Base-by-base conservation (phyloP, 106 monocot genomes). In the Platanthera guangdongensis region DNA sequence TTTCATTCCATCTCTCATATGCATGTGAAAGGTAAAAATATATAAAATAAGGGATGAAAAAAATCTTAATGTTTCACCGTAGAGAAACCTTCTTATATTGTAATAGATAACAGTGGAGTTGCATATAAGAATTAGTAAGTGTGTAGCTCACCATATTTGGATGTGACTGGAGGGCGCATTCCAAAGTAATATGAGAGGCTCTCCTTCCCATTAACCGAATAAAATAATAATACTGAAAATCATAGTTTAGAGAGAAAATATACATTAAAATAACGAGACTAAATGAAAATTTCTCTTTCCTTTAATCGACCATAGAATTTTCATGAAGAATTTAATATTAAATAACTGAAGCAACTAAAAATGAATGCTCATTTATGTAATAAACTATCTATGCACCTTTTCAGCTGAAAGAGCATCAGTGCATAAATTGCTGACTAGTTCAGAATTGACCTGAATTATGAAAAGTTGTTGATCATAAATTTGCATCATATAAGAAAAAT, bases 181-280 rank as follows among this genome's bases (percentile, higher is more conserved):
- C 89, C 68, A 95, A 76, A 47, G 94, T 89, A 15, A 95, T 87
- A 81, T 95, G 89, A 70, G 94, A 95, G 63, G 91, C 85, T 72
- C 81, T 89, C 52, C 84, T 76, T 45, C 91, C 91, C 94, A 95
- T 95, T 72, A 92, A 28, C 21, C 94, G 88, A 79, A 95, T 82
- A 53, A 95, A 95, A 74, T 95, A 83, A 69, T 95, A 95, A 72
- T 95, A 95, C 94, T 95, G 87, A 32, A 81, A 59, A 81, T 70
- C 8, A 50, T 63, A n/a, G 8, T 30, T 25, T 10, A 28, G 52
- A 60, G 18, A 60, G 59, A 60, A 60, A 21, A 11, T 6, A 60
- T 60, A 19, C 2, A n/a, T 19, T 19, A 11, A 60, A 21, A 60
- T n/a, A 60, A 2, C 6, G 55, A 55, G 39, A 39, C 39, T 25